A percentile compares a stretch with the other conserved stretches of the same genome.
Conservation (phyloP, 2,329 filamentous ascomycete species). For the Claviceps sp. region DNA sequence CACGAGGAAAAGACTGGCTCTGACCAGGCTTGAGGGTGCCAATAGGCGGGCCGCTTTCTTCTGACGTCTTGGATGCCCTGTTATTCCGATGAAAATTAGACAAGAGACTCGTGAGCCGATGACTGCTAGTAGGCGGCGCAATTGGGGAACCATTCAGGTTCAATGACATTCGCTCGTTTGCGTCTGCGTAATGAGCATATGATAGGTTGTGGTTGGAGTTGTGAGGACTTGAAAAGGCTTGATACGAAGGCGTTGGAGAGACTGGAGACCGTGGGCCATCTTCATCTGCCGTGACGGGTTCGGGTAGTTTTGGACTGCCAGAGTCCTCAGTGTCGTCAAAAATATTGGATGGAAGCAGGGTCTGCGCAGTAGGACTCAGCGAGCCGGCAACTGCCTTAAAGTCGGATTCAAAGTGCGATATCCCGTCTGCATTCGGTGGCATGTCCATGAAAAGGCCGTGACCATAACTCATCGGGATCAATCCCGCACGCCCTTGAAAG, state of each 20-base stretch:
- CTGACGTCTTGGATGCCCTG: slow-evolving; percentile 40
- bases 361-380: slow-evolving; percentile 63
- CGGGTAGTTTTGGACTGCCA: slow-evolving; percentile 20
- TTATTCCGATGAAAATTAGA: slow-evolving; percentile 49
- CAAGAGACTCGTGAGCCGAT: slow-evolving; percentile 36
- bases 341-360: slow-evolving; percentile 56
- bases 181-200: slow-evolving; percentile 36
- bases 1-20: slow-evolving; percentile 63
- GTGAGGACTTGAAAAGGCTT: slow-evolving; percentile 48
- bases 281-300: slow-evolving; percentile 17
- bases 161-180: slow-evolving; percentile 30
- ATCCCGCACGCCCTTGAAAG: slow-evolving; percentile 39
- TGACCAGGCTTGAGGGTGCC: slow-evolving; percentile 59
- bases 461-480: slow-evolving; percentile 37
- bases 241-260: slow-evolving; percentile 43
- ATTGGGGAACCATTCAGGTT: slow-evolving; percentile 26
- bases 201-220: slow-evolving; percentile 45
- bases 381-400: slow-evolving; percentile 51
- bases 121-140: slow-evolving; percentile 15
- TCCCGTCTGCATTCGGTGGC: slow-evolving; percentile 23
- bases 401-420: slow-evolving; percentile 46
- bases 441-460: slow-evolving; percentile 40
- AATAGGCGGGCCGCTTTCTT: slow-evolving; percentile 41
- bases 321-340: slow-evolving; percentile 47
- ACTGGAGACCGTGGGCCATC: slow-evolving; percentile 46